Percentiles rank a stretch among this genome's conserved stretches.
These are phyloP conservation scores for Pseudocercospora musae DNA, from an alignment of 2,329 filamentous ascomycete species.

Conservation along the genomic window DNA sequence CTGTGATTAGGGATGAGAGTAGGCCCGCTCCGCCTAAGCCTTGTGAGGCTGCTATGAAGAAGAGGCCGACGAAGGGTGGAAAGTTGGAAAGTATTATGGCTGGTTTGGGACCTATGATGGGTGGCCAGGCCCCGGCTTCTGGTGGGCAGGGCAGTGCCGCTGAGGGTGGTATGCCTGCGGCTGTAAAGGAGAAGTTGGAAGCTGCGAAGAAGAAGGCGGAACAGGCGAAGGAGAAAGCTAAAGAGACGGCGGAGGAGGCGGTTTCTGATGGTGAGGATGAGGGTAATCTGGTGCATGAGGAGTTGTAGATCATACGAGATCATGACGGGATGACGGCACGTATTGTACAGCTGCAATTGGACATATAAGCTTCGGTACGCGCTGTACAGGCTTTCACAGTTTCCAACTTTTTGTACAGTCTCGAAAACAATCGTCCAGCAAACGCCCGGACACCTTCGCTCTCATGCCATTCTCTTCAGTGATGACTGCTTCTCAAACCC, in stretches of 20 bases:
- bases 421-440: not conserved
- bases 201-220: constrained; percentile 16
- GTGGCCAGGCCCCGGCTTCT: constrained; percentile 4
- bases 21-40: constrained; percentile 23
- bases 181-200: constrained; percentile 20
- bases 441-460: not conserved
- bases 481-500: constrained; percentile 27
- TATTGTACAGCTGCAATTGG: not conserved
- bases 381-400: not conserved
- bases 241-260: constrained; percentile 6
- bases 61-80: constrained; percentile 31
- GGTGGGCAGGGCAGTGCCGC: constrained; percentile 1
- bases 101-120: constrained; percentile 16
- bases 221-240: constrained; percentile 5
- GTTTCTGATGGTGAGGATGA: constrained; percentile 1
- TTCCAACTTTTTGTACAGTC: not conserved
- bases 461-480: not conserved
- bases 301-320: constrained; percentile 6
- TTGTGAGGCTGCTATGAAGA: constrained; percentile 31
- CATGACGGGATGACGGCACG: not conserved
- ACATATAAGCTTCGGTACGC: not conserved
- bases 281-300: constrained; percentile 13
- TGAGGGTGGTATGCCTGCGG: constrained; percentile 22
- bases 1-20: constrained; percentile 23
- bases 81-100: constrained; percentile 28